Percentiles rank a stretch among this genome's conserved stretches.
Conservation (phyloP, 768 basidiomycete genomes). For the Leccinum barrowsii region DNA sequence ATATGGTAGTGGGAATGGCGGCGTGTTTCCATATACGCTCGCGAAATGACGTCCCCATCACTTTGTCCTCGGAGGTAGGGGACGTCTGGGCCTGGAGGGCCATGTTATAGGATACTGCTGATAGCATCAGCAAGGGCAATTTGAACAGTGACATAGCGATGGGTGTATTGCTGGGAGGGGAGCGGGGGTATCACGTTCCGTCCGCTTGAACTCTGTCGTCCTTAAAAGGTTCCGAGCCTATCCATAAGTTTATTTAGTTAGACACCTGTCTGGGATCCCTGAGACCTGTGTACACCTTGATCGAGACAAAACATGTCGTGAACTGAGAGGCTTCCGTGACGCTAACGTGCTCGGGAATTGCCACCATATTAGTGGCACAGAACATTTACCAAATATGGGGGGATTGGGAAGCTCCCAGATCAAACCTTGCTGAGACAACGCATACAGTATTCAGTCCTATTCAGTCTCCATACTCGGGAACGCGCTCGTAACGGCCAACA, state of each 20-base stretch:
- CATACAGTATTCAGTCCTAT: neutral
- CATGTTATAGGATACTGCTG: conserved; percentile 5
- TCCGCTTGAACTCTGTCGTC: neutral
- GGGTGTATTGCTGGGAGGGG: neutral
- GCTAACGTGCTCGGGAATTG: neutral
- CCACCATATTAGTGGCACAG: neutral
- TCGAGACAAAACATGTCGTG: neutral
- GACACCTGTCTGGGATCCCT: neutral
- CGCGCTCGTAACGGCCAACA: neutral
- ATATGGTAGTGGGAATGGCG: neutral
- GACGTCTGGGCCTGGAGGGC: neutral
- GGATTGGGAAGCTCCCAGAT: neutral
- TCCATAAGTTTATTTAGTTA: neutral
- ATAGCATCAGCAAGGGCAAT: conserved; percentile 4
- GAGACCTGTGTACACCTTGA: neutral
- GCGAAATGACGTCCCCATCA: neutral
- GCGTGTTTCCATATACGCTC: conserved; percentile 8
- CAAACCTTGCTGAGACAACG: neutral
- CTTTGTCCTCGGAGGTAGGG: neutral
- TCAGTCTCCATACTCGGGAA: neutral
- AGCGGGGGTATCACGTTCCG: neutral
- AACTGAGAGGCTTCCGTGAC: neutral
- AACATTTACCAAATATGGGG: neutral
- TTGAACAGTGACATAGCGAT: conserved; percentile 10
- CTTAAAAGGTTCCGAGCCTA: neutral